Evolutionary conservation across 495 filamentous ascomycete species (phyloP).

Genomic region (Tuber microsphaerosporum): DNA sequence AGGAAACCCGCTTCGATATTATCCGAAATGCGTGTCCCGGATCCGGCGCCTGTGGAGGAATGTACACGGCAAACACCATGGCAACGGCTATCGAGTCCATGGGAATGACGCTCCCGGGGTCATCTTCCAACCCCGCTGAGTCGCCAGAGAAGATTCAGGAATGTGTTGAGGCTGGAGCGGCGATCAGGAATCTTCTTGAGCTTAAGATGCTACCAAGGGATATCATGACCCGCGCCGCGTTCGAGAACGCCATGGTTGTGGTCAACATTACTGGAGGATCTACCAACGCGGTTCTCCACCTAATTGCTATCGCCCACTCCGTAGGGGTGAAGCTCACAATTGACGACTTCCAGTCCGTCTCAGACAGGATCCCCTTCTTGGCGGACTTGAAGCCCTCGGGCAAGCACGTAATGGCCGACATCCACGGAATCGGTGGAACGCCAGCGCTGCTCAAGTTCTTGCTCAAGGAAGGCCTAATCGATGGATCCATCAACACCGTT

Average conservation of each 20-base stretch:
- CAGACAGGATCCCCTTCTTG: conserved; percentile 83
- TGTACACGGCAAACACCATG: conserved; percentile 99
- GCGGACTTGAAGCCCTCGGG: conserved; percentile 96
- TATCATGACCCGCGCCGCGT: conserved; percentile 82
- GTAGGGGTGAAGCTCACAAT: conserved; percentile 91
- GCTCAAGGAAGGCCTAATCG: conserved; percentile 78
- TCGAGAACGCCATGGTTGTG: conserved; percentile 94
- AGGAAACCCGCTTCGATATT: conserved; percentile 86
- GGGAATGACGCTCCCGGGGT: conserved; percentile 91
- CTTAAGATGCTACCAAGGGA: conserved; percentile 85
- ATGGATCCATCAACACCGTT: conserved; percentile 82
- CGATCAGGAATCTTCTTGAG: conserved; percentile 75
- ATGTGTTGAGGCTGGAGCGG: conserved; percentile 73
- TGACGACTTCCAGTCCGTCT: conserved; percentile 94
- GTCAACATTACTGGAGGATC: conserved; percentile 93
- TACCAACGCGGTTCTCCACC: conserved; percentile 92
- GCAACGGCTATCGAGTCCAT: conserved; percentile 92
- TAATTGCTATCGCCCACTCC: conserved; percentile 91
- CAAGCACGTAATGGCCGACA: conserved; percentile 92
- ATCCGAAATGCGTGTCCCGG: conserved; percentile 92
- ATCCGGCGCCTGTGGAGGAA: conserved; percentile 88
- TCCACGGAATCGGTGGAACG: conserved; percentile 84
- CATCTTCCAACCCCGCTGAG: conserved; percentile 85
- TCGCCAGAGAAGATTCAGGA: conserved; percentile 77
- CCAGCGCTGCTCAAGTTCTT: conserved; percentile 86